phyloP scores from a whole-genome alignment of 129 eudicot genomes.

The Arctium minus region DNA sequence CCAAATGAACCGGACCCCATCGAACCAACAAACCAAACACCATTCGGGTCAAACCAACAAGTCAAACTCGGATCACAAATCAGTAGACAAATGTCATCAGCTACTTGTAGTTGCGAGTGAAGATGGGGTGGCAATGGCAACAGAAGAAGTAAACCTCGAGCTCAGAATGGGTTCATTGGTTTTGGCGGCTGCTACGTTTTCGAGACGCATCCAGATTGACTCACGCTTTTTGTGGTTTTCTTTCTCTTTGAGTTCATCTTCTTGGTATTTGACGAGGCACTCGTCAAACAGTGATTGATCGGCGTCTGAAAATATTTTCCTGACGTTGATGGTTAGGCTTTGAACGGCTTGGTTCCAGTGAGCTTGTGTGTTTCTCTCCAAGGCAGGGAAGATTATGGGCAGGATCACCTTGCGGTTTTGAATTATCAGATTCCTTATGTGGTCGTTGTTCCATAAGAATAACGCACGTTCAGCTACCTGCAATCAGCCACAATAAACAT shows the following conservation, averaged over 20 bases:
- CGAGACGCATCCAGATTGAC: constrained; percentile 43
- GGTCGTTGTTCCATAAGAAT: constrained; percentile 66
- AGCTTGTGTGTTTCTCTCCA: constrained; percentile 52
- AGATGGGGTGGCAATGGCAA: constrained; percentile 17
- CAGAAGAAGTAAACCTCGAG: constrained; percentile 39
- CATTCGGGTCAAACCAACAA: constrained; percentile 10
- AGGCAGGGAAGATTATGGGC: constrained; percentile 57
- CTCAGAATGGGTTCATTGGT: constrained; percentile 36
- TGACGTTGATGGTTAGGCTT: constrained; percentile 60
- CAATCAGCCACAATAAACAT: background rate
- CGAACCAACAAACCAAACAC: constrained; percentile 8
- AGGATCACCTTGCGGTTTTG: constrained; percentile 57
- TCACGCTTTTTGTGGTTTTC: constrained; percentile 47
- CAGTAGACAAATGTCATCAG: constrained; percentile 23
- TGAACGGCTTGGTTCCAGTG: constrained; percentile 84
- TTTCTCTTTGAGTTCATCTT: constrained; percentile 51
- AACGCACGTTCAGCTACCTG: constrained; percentile 73
- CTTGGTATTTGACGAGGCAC: constrained; percentile 50
- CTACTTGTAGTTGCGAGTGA: constrained; percentile 15
- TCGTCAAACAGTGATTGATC: constrained; percentile 62
- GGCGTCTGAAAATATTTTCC: constrained; percentile 52
- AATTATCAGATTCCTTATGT: constrained; percentile 50
- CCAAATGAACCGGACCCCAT: constrained; percentile 15
- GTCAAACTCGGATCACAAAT: constrained; percentile 11
- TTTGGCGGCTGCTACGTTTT: constrained; percentile 42